A percentile compares a stretch with the other conserved stretches of the same genome.
Evolutionary conservation across 2,329 filamentous ascomycete genomes (phyloP).

Genomic region (Sphaerostilbella broomeana): DNA sequence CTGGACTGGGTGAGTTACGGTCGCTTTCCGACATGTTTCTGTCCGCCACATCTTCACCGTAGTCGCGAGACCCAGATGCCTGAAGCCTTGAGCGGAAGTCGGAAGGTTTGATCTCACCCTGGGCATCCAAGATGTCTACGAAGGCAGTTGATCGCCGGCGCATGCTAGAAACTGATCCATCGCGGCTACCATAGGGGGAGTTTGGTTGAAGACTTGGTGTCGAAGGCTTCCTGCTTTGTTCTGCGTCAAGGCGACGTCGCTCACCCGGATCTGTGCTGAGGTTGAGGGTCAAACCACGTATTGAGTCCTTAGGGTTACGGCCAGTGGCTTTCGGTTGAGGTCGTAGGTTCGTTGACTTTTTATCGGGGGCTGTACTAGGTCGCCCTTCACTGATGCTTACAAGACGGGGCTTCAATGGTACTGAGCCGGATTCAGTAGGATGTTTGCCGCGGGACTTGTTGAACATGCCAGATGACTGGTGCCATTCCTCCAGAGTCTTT

Average conservation of each 20-base stretch:
- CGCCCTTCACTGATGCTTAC: slow-evolving; percentile 7
- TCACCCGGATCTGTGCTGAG: too few relatives aligned
- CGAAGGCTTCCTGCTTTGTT: too few relatives aligned
- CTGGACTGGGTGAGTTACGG: slow-evolving; percentile 26
- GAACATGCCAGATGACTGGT: neutral
- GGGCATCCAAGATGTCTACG: slow-evolving; percentile 53
- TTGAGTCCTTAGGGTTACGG: slow-evolving; percentile 4
- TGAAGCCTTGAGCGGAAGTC: slow-evolving; percentile 44
- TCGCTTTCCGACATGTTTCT: slow-evolving; percentile 45
- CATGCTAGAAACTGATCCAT: neutral
- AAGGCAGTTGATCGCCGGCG: slow-evolving; percentile 8
- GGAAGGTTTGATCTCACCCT: slow-evolving; percentile 42
- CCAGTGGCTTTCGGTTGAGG: neutral
- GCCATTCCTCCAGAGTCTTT: slow-evolving; percentile 1
- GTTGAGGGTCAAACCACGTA: neutral
- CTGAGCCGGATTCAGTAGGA: neutral
- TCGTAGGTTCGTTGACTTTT: neutral
- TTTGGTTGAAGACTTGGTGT: neutral
- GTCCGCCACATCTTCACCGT: slow-evolving; percentile 60
- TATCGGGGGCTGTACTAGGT: slow-evolving; percentile 1
- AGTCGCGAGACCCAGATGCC: slow-evolving; percentile 46
- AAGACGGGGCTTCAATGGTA: slow-evolving; percentile 9
- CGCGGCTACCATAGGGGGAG: neutral
- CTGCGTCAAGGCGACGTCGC: too few relatives aligned
- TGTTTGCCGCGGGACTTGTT: neutral